Evolutionary conservation across 441 rosid species (phyloP), one percentile per base, ranked within the genome.

Genomic region (Pelargonium exstipulatum): DNA sequence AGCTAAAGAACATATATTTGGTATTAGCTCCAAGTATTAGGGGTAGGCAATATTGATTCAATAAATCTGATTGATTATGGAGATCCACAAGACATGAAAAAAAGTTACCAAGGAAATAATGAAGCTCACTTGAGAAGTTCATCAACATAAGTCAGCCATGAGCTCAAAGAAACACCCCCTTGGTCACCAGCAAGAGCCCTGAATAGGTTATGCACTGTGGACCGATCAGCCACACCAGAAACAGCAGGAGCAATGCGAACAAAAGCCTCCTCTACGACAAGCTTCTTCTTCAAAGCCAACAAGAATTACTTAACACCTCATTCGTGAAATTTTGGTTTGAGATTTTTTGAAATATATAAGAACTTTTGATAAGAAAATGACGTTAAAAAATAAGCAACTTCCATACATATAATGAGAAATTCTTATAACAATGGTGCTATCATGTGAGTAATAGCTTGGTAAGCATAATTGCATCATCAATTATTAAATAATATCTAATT

Each of bases 101-200:
- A 35, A 35, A 35, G 40, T 35, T 35, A 35, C 40, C 40, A 35
- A 32, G 48, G 68, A 72, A 22, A 73, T 37, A 40, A 66, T 35
- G 73, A 75, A 76, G 62, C 92, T 85, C 83, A 95, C 99, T 88
- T 91, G 85, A 88, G 87, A 83, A 95, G 92, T 84, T 95, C 97
- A 64, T 81, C 75, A 67, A 90, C 75, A 82, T 88, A 95, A 72
- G 90, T 80, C 65, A 91, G 77, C 99, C 96, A 95, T 72, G 80
- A 69, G 76, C 80, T 80, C 83, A 91, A 77, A 49, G 97, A 88
- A 77, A 95, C 78, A 76, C 96, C 97, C 66, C 77, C 75, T 65
- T 80, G 81, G 78, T 78, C 82, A 70, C 85, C 86, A 75, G 85
- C 86, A 75, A 95, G 96, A 45, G 90, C 90, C 87, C 84, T 82